A percentile compares a stretch with the other conserved stretches of the same genome.
Evolutionary conservation across 495 filamentous ascomycete genomes (phyloP).

Genomic region (Aspergillus nanangensis): DNA sequence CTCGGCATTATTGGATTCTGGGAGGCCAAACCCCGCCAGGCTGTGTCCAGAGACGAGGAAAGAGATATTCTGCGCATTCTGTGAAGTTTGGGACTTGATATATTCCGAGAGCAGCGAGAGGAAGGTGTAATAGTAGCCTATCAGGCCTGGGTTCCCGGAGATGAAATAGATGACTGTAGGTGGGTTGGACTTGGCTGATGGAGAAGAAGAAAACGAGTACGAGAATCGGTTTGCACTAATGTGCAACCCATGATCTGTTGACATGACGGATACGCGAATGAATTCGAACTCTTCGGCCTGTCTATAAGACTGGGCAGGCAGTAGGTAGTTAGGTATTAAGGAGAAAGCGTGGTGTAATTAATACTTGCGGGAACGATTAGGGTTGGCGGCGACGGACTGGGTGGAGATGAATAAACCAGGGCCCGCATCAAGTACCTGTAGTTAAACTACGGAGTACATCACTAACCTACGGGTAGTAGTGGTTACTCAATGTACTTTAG

Average conservation of each 20-base stretch:
- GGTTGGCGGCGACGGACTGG: too few relatives aligned
- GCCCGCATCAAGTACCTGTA: too few relatives aligned
- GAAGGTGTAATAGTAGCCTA: slow-evolving; percentile 76
- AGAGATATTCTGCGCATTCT: neutral
- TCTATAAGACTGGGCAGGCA: too few relatives aligned
- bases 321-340: too few relatives aligned
- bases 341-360: too few relatives aligned
- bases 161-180: slow-evolving; percentile 59
- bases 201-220: slow-evolving; percentile 14
- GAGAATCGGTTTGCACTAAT: slow-evolving; percentile 32
- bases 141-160: slow-evolving; percentile 82
- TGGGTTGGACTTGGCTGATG: slow-evolving; percentile 2
- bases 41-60: slow-evolving; percentile 62
- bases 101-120: slow-evolving; percentile 45
- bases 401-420: too few relatives aligned
- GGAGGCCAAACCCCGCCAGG: slow-evolving; percentile 63
- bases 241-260: slow-evolving; percentile 12
- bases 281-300: too few relatives aligned
- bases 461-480: too few relatives aligned
- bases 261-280: too few relatives aligned
- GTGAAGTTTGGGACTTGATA: neutral
- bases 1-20: neutral
- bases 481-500: too few relatives aligned
- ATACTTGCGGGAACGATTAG: too few relatives aligned
- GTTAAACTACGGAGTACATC: too few relatives aligned